These are phyloP conservation scores for Zygosaccharomyces kombuchaensis DNA, from an alignment of 805 yeast genomes.

Conservation along the genomic window DNA sequence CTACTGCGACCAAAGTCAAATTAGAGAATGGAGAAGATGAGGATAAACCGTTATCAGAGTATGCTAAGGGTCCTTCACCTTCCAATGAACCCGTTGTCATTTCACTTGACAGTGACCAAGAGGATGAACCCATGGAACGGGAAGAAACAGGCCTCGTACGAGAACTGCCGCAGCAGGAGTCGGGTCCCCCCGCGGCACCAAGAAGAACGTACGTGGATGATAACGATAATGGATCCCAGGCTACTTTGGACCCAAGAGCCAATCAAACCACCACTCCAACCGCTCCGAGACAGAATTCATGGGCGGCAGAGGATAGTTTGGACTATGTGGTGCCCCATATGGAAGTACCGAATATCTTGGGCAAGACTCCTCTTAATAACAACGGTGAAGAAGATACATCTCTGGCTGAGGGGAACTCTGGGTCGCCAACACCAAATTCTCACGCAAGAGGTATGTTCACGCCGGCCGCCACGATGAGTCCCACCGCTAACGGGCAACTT, in stretches of 20 bases:
- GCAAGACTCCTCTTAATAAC: constrained; percentile 21
- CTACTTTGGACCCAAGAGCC: constrained; percentile 23
- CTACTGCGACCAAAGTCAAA: constrained; percentile 13
- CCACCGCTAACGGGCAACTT: background rate
- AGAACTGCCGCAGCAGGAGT: background rate
- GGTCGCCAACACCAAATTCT: constrained; percentile 11
- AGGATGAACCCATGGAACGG: constrained; percentile 27
- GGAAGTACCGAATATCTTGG: constrained; percentile 21
- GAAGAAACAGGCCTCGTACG: background rate
- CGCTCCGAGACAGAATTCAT: constrained; percentile 2
- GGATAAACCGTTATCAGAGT: constrained; percentile 9
- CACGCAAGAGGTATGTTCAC: constrained; percentile 6
- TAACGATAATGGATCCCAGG: constrained; percentile 1
- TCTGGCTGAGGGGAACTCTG: constrained; percentile 8
- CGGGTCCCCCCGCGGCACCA: background rate
- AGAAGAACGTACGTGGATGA: constrained; percentile 7
- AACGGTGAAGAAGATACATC: constrained; percentile 7
- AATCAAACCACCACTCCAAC: constrained; percentile 10
- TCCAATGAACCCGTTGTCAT: constrained; percentile 40
- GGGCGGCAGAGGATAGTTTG: constrained; percentile 14
- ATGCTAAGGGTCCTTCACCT: constrained; percentile 6
- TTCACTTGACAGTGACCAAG: constrained; percentile 48
- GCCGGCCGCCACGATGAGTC: constrained; percentile 4
- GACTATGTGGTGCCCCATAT: constrained; percentile 13
- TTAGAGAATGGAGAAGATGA: constrained; percentile 23